phyloP scores from a whole-genome alignment of 2,329 filamentous ascomycete genomes.

The Penicillium sp. region DNA sequence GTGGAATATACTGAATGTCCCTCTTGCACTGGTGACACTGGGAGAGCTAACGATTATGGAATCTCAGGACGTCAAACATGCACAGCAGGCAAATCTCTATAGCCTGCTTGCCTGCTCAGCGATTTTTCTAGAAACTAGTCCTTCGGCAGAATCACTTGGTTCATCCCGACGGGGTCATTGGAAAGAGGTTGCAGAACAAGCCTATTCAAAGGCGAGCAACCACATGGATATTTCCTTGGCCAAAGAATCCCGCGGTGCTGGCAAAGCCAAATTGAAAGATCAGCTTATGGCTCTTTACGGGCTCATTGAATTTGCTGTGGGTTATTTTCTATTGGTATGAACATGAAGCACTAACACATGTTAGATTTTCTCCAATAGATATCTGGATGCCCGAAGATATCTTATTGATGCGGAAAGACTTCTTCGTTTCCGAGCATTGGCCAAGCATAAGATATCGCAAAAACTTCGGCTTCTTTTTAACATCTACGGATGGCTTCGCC shows the following conservation, averaged over 20 bases:
- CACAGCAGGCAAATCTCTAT: slow-evolving; percentile 4
- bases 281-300: slow-evolving; percentile 1
- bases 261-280: slow-evolving; percentile 4
- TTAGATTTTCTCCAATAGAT: slow-evolving; percentile 11
- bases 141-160: neutral
- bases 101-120: slow-evolving; percentile 3
- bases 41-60: slow-evolving; percentile 3
- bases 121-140: neutral
- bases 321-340: neutral
- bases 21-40: slow-evolving; percentile 2
- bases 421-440: slow-evolving; percentile 28
- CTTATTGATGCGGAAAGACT: slow-evolving; percentile 32
- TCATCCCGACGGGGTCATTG: neutral
- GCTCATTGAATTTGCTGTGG: neutral
- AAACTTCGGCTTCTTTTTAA: slow-evolving; percentile 33
- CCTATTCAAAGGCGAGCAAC: neutral
- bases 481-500: slow-evolving; percentile 33
- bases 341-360: neutral
- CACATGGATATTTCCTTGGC: neutral
- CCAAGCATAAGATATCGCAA: slow-evolving; percentile 27
- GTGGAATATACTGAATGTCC: slow-evolving; percentile 5
- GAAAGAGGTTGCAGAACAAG: neutral
- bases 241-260: neutral
- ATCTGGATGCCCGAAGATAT: slow-evolving; percentile 27
- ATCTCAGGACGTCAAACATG: slow-evolving; percentile 2